Base-by-base conservation (phyloP, 805 yeast genomes). In the Candida stauntonica region DNA sequence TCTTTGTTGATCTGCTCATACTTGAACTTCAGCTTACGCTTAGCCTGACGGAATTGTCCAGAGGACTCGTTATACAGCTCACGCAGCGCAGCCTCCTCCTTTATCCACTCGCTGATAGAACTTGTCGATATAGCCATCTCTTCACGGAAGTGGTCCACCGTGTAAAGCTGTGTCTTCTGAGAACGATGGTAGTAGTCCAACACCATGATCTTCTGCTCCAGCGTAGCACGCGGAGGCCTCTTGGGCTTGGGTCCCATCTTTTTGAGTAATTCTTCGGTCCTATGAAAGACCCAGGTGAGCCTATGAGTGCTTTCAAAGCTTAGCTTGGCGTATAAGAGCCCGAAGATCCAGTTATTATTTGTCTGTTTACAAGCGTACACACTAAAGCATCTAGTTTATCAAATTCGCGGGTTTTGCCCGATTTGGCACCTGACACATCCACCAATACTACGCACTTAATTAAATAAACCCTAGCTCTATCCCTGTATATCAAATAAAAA, bases 71-170 rank as follows among this genome's bases (percentile, higher is more conserved):
- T 59, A 46, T 65, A 67, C 34, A 79, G 55, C 33, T 59, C 60
- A n/a, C 80, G 52, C 29, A 77, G 55, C 17, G 75, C 75, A 4
- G 48, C 57, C 52, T 77, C 82, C 41, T 68, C 62, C 54, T 75
- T 76, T 29, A 77, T 52, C 84, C 84, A 77, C 50, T 77, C 82
- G 48, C 77, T 68, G 46, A 77, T 70, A 13, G 77, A 69, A 18
- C 79, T 73, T 1, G 81, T 75, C n/a, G 79, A 72, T 11, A 77
- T 75, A 13, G 80, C 66, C 35, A 72, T 67, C 44, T 64, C 64
- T 37, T 70, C 63, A 44, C 67, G 69, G 57, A 70, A 77, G 33
- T 65, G 57, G 31, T 75, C 75, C 16, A 77, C 83, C 0, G 78
- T 72, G 45, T 72, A 78, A 60, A 71, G 72, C 55, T 77, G 82